Percentiles rank a stretch among this genome's conserved stretches.
phyloP scores from a whole-genome alignment of 495 filamentous ascomycete species.

The Aspergillus conjunctus region DNA sequence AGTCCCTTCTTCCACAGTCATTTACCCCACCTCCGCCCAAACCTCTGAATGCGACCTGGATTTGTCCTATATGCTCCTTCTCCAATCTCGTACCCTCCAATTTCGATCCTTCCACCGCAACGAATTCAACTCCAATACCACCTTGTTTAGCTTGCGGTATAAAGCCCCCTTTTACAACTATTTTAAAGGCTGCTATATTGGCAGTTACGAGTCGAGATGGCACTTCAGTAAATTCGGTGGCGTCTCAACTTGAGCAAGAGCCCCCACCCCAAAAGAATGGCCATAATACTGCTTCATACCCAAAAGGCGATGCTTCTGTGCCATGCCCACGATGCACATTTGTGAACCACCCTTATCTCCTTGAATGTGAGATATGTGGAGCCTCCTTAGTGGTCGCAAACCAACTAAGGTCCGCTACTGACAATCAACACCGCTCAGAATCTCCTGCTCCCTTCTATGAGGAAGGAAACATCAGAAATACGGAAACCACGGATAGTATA shows the following conservation, averaged over 20 bases:
- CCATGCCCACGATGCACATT: conserved; percentile 91
- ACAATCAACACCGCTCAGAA: conserved; percentile 53
- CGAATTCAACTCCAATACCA: conserved; percentile 71
- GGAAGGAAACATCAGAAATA: conserved; percentile 40
- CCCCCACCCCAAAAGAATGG: conserved; percentile 13
- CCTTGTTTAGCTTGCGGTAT: conserved; percentile 94
- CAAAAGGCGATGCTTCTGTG: conserved; percentile 22
- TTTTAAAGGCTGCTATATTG: conserved; percentile 82
- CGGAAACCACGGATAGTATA: conserved; percentile 70
- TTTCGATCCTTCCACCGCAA: conserved; percentile 81
- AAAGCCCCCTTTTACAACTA: conserved; percentile 76
- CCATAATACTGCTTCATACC: conserved; percentile 2
- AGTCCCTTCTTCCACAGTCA: conserved; percentile 32
- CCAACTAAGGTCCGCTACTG: conserved; percentile 26
- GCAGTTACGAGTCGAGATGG: conserved; percentile 59
- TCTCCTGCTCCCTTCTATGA: conserved; percentile 74
- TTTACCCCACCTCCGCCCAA: conserved; percentile 31
- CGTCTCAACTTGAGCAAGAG: conserved; percentile 21
- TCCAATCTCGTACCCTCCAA: conserved; percentile 95
- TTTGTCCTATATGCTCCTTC: conserved; percentile 95
- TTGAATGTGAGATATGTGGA: conserved; percentile 89
- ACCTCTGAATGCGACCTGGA: conserved; percentile 76
- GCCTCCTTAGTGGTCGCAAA: conserved; percentile 58
- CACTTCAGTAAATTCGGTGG: conserved; percentile 24
- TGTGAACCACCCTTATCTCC: conserved; percentile 83